Percentiles rank a stretch among this genome's conserved stretches.
Conservation (phyloP, 1,284 basidiomycete genomes). For the Sporisorium scitamineum region DNA sequence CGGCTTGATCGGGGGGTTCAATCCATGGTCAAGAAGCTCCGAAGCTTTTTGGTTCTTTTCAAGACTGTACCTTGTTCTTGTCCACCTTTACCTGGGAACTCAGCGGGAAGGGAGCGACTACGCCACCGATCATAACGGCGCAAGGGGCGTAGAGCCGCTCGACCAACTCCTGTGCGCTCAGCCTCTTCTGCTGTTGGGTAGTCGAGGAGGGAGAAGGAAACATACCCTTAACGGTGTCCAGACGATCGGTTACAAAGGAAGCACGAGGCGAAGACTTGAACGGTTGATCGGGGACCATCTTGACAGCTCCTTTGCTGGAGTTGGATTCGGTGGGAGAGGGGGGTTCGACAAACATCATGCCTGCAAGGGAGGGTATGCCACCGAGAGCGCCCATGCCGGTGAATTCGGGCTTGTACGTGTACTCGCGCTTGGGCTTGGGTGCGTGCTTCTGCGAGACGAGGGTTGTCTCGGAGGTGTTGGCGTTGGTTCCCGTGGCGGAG, state of each 20-base stretch:
- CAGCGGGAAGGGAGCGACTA: background rate
- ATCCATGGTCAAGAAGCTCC: too few relatives aligned
- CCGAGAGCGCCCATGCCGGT: constrained; percentile 18
- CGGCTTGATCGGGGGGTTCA: too few relatives aligned
- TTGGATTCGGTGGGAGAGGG: constrained; percentile 8
- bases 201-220: constrained; percentile 6
- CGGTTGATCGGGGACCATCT: constrained; percentile 27
- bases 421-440: constrained; percentile 19
- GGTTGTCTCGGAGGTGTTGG: constrained; percentile 44
- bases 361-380: constrained; percentile 29
- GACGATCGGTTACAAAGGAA: constrained; percentile 7
- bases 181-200: background rate
- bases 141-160: constrained; percentile 3
- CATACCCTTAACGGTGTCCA: constrained; percentile 31
- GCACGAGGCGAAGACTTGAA: constrained; percentile 1
- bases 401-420: constrained; percentile 35
- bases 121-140: constrained; percentile 4
- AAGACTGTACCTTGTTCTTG: constrained; percentile 15
- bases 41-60: too few relatives aligned
- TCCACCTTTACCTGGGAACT: background rate
- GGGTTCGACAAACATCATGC: constrained; percentile 17
- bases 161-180: background rate
- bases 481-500: too few relatives aligned
- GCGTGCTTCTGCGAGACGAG: constrained; percentile 15
- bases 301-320: constrained; percentile 2